Base-by-base conservation (phyloP, 2,329 filamentous ascomycete genomes). In the Thelonectria olida region DNA sequence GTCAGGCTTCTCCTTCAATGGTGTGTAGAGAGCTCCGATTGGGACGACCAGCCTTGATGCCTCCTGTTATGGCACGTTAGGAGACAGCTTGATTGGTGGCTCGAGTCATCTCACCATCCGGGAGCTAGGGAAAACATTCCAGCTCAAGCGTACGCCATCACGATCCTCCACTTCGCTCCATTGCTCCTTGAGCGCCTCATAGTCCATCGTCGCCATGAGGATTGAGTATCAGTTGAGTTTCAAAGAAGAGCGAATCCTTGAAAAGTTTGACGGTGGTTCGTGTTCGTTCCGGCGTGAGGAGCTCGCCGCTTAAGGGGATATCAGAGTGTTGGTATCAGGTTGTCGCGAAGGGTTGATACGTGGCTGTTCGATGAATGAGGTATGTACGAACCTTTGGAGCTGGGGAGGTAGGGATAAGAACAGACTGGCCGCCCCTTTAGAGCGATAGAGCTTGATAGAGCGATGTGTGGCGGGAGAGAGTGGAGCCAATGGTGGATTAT, bases 41-140 rank as follows among this genome's bases (percentile, higher is more conserved):
- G 96, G 96, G 34, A 98, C 96, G 66, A 97, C 94, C 54, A 97
- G 88, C 63, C 94, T 88, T 62, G 93, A 97, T 58, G 94, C 94
- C 89, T 97, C 94, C 92, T 96, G 62, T 25, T 42, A 59, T 23
- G 25, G 3, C 17, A 25, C 20, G 28, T 39, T 48, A 55, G 15
- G 12, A 23, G 10, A 9, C 12, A 23, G 31, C 20, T 42, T n/a
- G 28, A 9, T n/a, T 13, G 2, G 7, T 7, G n/a, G 15, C 25
- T 55, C 28, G 4, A 17, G 7, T 7, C 8, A 81, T 41, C 86
- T 72, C 72, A 93, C 94, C 93, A 99, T 97, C 77, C 96, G 93
- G 74, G 95, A 95, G 83, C 94, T 97, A 50, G 96, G 96, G 75
- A 99, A 97, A 63, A 96, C 96, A 78, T 99, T 99, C 96, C 96